Conservation (phyloP, 192 early-diverging fungal species). For the Oehlia diaphana region DNA sequence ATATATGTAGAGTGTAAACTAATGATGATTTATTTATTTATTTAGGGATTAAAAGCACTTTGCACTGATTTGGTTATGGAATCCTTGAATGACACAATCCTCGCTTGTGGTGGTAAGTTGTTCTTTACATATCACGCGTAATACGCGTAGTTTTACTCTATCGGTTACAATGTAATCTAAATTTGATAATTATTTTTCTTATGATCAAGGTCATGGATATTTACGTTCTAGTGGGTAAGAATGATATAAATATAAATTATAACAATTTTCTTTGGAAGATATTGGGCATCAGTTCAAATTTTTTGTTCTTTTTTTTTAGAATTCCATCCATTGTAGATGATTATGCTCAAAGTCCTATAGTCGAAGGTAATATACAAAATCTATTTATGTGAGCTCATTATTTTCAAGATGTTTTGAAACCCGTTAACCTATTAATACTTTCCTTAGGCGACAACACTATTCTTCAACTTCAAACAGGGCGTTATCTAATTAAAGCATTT, state of each 20-base stretch:
- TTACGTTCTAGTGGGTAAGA: slow-evolving; percentile 1
- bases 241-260: background rate
- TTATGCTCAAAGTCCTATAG: background rate
- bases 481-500: slow-evolving; percentile 71
- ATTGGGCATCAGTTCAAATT: slow-evolving; percentile 33
- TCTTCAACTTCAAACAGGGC: slow-evolving; percentile 74
- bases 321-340: background rate
- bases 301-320: background rate
- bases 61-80: slow-evolving; percentile 52
- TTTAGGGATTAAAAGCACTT: slow-evolving; percentile 72
- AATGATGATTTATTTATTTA: background rate
- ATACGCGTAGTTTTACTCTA: slow-evolving; percentile 27
- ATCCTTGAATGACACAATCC: slow-evolving; percentile 33
- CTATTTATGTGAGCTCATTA: no score
- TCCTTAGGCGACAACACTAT: slow-evolving; percentile 76
- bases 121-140: slow-evolving; percentile 16
- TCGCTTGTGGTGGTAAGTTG: slow-evolving; percentile 35
- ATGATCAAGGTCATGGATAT: background rate
- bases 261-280: background rate
- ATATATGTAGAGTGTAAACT: background rate
- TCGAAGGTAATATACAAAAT: background rate
- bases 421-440: background rate
- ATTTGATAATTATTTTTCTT: slow-evolving; percentile 25
- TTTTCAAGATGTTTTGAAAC: background rate
- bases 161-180: slow-evolving; percentile 19